Evolutionary conservation across 2,329 filamentous ascomycete genomes (phyloP).

Genomic region (Exophiala calicioides): DNA sequence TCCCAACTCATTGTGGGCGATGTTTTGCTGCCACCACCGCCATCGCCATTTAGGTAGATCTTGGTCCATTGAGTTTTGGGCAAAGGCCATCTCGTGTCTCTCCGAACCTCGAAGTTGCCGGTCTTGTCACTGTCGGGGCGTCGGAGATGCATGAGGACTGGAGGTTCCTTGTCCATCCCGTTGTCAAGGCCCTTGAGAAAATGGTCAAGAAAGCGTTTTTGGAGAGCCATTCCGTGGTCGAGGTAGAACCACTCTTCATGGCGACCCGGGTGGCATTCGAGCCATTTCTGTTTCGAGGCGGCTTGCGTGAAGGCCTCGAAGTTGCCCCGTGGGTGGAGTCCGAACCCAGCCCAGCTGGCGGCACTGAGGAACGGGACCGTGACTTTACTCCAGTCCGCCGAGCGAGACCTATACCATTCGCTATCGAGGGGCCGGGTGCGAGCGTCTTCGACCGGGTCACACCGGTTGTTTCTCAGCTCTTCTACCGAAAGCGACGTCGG

Average conservation of each 20-base stretch:
- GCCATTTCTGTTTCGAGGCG: conserved; percentile 66
- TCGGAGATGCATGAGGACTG: conserved; percentile 9
- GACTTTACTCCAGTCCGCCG: conserved; percentile 65
- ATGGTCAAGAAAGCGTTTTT: conserved; percentile 67
- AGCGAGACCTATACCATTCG: conserved; percentile 63
- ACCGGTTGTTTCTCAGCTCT: conserved; percentile 40
- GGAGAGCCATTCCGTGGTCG: conserved; percentile 65
- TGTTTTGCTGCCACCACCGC: too few species aligned
- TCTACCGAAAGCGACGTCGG: conserved; percentile 41
- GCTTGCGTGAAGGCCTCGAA: conserved; percentile 64
- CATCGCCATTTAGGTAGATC: conserved; percentile 7
- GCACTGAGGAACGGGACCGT: conserved; percentile 67
- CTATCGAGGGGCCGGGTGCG: conserved; percentile 59
- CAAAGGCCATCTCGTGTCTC: conserved; percentile 13
- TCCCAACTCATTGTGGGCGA: conserved; percentile 2
- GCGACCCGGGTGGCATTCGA: conserved; percentile 68
- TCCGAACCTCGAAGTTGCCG: conserved; percentile 6
- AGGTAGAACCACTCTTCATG: conserved; percentile 75
- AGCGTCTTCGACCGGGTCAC: conserved; percentile 48
- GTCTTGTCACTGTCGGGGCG: conserved; percentile 8
- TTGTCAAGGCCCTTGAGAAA: conserved; percentile 68
- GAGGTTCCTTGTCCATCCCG: conserved; percentile 13
- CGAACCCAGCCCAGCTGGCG: conserved; percentile 70
- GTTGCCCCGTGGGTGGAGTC: conserved; percentile 69
- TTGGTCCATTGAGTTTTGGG: conserved; percentile 12